Percentiles rank a stretch among this genome's conserved stretches.
phyloP scores from a whole-genome alignment of 352 stramenopile genomes.

The Phytopythium boreale region DNA sequence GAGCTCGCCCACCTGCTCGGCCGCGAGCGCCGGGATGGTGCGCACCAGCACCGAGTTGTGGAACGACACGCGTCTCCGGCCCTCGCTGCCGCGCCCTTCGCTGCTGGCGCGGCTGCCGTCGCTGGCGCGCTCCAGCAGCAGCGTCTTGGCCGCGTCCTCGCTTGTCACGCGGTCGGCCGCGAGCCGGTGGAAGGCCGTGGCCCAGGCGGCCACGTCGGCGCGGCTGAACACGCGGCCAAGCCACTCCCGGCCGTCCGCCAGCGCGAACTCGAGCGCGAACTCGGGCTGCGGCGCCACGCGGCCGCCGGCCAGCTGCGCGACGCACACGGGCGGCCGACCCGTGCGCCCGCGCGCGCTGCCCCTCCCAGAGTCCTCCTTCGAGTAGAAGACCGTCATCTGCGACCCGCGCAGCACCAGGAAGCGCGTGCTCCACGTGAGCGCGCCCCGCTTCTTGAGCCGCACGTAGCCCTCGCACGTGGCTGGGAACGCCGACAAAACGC shows the following conservation, averaged over 20 bases:
- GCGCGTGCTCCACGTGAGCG: constrained; percentile 58
- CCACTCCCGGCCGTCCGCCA: constrained; percentile 40
- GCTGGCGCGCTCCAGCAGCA: constrained; percentile 13
- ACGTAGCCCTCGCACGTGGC: constrained; percentile 48
- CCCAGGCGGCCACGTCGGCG: constrained; percentile 52
- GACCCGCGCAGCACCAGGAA: constrained; percentile 50
- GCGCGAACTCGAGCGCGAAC: constrained; percentile 44
- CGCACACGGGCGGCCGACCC: constrained; percentile 17
- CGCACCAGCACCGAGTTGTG: constrained; percentile 54
- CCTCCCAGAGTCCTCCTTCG: constrained; percentile 47
- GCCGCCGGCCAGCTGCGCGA: constrained; percentile 34
- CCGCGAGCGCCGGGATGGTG: constrained; percentile 44
- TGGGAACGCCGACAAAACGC: neutral
- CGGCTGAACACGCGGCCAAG: constrained; percentile 49
- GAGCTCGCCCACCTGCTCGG: constrained; percentile 49
- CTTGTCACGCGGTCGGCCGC: constrained; percentile 23
- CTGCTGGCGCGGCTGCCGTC: constrained; percentile 24
- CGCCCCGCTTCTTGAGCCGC: constrained; percentile 53
- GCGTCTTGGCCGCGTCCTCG: constrained; percentile 16
- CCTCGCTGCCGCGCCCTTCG: constrained; percentile 21
- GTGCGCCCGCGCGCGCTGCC: constrained; percentile 1
- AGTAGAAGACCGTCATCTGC: constrained; percentile 45
- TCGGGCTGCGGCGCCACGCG: constrained; percentile 41
- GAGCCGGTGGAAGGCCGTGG: constrained; percentile 64
- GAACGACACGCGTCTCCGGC: constrained; percentile 53